These are phyloP conservation scores for Penicillium occitanis DNA, from an alignment of 2,329 filamentous ascomycete genomes.

Conservation along the genomic window DNA sequence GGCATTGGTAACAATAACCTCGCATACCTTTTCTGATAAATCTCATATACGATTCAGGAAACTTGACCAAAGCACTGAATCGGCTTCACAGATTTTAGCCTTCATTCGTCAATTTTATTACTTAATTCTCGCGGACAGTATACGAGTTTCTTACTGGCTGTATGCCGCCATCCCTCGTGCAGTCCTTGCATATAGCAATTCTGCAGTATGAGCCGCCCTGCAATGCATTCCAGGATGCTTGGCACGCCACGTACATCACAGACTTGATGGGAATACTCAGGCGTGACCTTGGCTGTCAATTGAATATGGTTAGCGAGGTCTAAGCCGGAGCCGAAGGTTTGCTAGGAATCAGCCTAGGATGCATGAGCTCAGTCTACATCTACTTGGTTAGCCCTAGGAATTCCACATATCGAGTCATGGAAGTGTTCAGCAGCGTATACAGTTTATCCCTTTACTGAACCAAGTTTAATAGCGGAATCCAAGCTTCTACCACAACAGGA, in stretches of 20 bases:
- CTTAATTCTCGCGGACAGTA: not conserved
- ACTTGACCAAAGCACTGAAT: not conserved
- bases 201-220: conserved; percentile 16
- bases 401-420: not conserved
- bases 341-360: not conserved
- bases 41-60: not conserved
- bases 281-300: not conserved
- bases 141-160: not conserved
- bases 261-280: not conserved
- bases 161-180: conserved; percentile 13
- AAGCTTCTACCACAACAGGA: not conserved
- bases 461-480: not conserved
- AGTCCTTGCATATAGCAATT: conserved; percentile 21
- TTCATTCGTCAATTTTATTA: not conserved
- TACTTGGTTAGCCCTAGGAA: not conserved
- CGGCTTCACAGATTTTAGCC: too few species aligned
- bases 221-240: conserved; percentile 18
- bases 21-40: not conserved
- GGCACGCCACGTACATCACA: conserved; percentile 18
- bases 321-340: not conserved
- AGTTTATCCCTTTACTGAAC: not conserved
- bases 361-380: not conserved
- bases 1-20: not conserved
- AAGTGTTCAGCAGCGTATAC: not conserved
- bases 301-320: not conserved